A percentile compares a stretch with the other conserved stretches of the same genome.
phyloP scores from a whole-genome alignment of 768 basidiomycete genomes.

The Imleria badia region DNA sequence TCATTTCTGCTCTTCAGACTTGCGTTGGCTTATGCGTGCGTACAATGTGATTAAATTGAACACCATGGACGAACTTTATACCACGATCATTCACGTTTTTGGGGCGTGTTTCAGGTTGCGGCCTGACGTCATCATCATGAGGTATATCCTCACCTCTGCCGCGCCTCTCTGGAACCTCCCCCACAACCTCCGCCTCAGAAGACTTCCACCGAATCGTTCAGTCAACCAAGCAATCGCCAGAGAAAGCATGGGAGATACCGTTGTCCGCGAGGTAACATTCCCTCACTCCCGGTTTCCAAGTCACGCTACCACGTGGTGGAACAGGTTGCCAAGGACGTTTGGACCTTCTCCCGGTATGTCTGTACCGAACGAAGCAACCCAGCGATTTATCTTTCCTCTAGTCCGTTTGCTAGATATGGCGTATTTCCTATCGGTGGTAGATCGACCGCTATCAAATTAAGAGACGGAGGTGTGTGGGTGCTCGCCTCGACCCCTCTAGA shows the following conservation, averaged over 20 bases:
- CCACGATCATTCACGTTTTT: slow-evolving; percentile 9
- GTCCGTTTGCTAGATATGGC: slow-evolving; percentile 67
- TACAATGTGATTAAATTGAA: background rate
- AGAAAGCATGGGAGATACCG: slow-evolving; percentile 34
- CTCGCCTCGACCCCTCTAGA: slow-evolving; percentile 78
- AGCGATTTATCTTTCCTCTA: slow-evolving; percentile 26
- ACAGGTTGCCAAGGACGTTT: slow-evolving; percentile 52
- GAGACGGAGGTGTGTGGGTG: slow-evolving; percentile 72
- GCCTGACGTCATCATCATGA: slow-evolving; percentile 21
- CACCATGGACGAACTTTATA: background rate
- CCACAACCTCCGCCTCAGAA: slow-evolving; percentile 18
- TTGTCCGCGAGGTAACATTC: slow-evolving; percentile 43
- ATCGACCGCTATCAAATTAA: slow-evolving; percentile 75
- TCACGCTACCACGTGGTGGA: background rate
- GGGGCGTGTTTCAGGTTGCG: slow-evolving; percentile 5
- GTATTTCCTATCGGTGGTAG: slow-evolving; percentile 78
- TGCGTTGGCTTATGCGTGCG: slow-evolving; percentile 1
- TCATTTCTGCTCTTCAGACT: background rate
- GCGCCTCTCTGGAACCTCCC: slow-evolving; percentile 10
- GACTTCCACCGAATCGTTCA: background rate
- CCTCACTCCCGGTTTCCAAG: background rate
- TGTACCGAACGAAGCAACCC: background rate
- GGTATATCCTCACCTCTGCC: slow-evolving; percentile 11
- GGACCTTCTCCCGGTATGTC: slow-evolving; percentile 63
- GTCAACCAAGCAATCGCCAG: slow-evolving; percentile 2